Evolutionary conservation across 1,139 yeast species (phyloP).

Genomic region (Lodderomyces orthopsilosis): DNA sequence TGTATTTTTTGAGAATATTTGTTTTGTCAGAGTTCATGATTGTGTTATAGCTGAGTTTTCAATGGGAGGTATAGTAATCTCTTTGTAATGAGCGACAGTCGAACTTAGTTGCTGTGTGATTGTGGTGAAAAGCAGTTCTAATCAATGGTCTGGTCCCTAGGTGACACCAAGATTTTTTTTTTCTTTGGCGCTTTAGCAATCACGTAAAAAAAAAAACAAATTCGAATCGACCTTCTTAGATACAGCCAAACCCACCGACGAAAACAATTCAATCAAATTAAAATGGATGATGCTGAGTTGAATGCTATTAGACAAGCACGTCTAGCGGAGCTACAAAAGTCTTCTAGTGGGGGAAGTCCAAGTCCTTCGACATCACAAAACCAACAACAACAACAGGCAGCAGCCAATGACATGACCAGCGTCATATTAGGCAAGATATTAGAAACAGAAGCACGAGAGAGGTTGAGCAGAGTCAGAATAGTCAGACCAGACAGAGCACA

Average conservation of each 20-base stretch:
- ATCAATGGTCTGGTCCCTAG: too few relatives aligned
- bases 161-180: too few relatives aligned
- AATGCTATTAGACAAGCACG: slow-evolving; percentile 89
- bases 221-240: neutral
- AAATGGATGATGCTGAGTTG: slow-evolving; percentile 75
- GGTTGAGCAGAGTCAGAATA: slow-evolving; percentile 80
- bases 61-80: neutral
- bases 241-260: neutral
- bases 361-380: slow-evolving; percentile 17
- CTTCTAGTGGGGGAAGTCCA: slow-evolving; percentile 29
- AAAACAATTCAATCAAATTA: neutral
- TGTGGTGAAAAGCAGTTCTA: neutral
- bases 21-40: slow-evolving; percentile 16
- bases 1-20: slow-evolving; percentile 58
- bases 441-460: slow-evolving; percentile 81
- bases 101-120: neutral
- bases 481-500: slow-evolving; percentile 90
- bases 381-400: slow-evolving; percentile 24
- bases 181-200: too few relatives aligned
- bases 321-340: slow-evolving; percentile 72
- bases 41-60: neutral
- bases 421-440: slow-evolving; percentile 64
- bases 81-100: neutral
- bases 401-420: slow-evolving; percentile 25
- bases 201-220: neutral